Evolutionary conservation across 495 filamentous ascomycete species (phyloP).

Genomic region (Penicillium chermesinum): DNA sequence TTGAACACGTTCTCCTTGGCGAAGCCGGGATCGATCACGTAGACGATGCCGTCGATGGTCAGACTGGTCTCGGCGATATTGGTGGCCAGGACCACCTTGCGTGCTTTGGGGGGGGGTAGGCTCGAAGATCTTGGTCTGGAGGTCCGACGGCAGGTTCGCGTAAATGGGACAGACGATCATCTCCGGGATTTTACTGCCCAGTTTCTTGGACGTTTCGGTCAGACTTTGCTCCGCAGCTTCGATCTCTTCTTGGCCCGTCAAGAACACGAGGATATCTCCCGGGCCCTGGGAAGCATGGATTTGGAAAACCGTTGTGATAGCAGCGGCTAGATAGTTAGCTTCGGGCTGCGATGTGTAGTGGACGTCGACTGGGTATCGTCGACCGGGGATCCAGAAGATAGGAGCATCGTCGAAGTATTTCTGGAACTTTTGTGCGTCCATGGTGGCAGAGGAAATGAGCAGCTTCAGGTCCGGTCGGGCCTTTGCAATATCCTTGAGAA

Average conservation of each 20-base stretch:
- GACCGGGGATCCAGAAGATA: conserved; percentile 93
- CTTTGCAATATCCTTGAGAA: conserved; percentile 88
- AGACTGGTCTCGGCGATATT: conserved; percentile 89
- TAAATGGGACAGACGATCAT: conserved; percentile 86
- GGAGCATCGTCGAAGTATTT: conserved; percentile 91
- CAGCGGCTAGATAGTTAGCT: conserved; percentile 88
- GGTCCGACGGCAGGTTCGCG: conserved; percentile 78
- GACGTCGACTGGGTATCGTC: conserved; percentile 85
- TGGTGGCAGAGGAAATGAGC: conserved; percentile 89
- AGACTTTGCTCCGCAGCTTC: conserved; percentile 78
- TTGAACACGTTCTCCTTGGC: conserved; percentile 97
- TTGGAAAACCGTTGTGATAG: conserved; percentile 91
- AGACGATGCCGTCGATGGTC: conserved; percentile 87
- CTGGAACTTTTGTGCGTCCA: conserved; percentile 91
- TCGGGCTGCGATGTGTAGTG: conserved; percentile 91
- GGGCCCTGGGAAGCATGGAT: conserved; percentile 84
- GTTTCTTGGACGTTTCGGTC: conserved; percentile 71
- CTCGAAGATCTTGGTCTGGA: conserved; percentile 86
- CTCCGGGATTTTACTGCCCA: conserved; percentile 78
- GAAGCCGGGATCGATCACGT: conserved; percentile 87
- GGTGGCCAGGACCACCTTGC: conserved; percentile 83
- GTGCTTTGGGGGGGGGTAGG: conserved; percentile 72
- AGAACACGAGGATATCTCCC: conserved; percentile 87
- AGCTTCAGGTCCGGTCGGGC: conserved; percentile 84
- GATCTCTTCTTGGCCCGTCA: conserved; percentile 89